These are phyloP conservation scores for Apostasia shenzhenica DNA, from an alignment of 106 monocot species.

Conservation along the genomic window DNA sequence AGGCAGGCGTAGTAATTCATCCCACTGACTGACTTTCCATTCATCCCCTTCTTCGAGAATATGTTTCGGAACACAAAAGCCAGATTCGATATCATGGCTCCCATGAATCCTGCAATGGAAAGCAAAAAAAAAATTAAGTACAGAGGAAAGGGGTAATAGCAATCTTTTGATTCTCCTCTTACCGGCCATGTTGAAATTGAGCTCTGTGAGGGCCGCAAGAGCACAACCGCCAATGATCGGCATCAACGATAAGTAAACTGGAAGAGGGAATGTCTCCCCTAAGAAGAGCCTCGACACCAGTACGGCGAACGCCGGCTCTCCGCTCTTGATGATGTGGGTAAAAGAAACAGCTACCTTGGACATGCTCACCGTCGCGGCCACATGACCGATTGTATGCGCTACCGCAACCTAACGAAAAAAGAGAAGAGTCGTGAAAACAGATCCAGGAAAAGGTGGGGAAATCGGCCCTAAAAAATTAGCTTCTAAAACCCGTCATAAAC, in stretches of 20 bases:
- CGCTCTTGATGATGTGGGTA: slow-evolving; percentile 84
- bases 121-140: neutral
- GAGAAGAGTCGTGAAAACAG: neutral
- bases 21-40: slow-evolving; percentile 82
- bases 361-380: slow-evolving; percentile 86
- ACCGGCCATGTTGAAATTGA: slow-evolving; percentile 98
- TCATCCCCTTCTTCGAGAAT: slow-evolving; percentile 93
- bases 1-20: slow-evolving; percentile 97
- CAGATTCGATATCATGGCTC: slow-evolving; percentile 90
- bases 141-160: neutral
- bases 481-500: neutral
- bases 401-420: slow-evolving; percentile 44
- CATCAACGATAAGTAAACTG: slow-evolving; percentile 53
- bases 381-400: slow-evolving; percentile 77
- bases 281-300: slow-evolving; percentile 70
- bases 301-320: slow-evolving; percentile 81
- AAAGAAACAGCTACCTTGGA: slow-evolving; percentile 84
- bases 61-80: slow-evolving; percentile 93
- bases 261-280: slow-evolving; percentile 70
- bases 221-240: slow-evolving; percentile 97
- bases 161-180: neutral
- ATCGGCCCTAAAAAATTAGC: neutral
- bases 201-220: slow-evolving; percentile 78
- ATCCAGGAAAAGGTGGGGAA: neutral
- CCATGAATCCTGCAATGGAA: slow-evolving; percentile 70